phyloP scores from a whole-genome alignment of 1,284 basidiomycete species.

The Boletus semigastroideus region DNA sequence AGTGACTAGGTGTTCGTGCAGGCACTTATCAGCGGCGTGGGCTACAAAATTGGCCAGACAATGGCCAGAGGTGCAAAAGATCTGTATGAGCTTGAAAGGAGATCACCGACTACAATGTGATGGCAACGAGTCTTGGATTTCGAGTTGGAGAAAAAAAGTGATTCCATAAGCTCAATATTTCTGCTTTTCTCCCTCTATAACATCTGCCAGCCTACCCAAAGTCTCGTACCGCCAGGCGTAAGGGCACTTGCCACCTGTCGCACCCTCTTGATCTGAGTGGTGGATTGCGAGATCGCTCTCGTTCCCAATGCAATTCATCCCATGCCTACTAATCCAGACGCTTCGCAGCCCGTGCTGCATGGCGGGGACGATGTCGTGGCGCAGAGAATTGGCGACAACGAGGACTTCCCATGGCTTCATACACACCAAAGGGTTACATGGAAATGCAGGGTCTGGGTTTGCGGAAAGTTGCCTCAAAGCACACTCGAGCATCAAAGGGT shows the following conservation, averaged over 20 bases:
- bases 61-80: too few relatives aligned
- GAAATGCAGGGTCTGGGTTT: constrained; percentile 32
- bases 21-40: too few relatives aligned
- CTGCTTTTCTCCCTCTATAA: constrained; percentile 42
- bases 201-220: constrained; percentile 54
- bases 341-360: constrained; percentile 48
- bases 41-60: too few relatives aligned
- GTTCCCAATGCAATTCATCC: constrained; percentile 42
- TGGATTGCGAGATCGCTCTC: neutral
- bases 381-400: constrained; percentile 57
- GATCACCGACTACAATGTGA: neutral
- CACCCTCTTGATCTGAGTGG: constrained; percentile 18
- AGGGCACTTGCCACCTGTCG: constrained; percentile 16
- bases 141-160: too few relatives aligned
- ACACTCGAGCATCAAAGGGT: constrained; percentile 42
- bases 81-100: too few relatives aligned
- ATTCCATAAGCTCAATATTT: neutral
- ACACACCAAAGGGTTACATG: constrained; percentile 36
- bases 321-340: constrained; percentile 62
- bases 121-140: neutral
- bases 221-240: constrained; percentile 57
- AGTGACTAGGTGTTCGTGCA: too few relatives aligned
- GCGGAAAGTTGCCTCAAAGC: constrained; percentile 42
- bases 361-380: constrained; percentile 59
- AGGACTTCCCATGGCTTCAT: constrained; percentile 47